These are phyloP conservation scores for Paraconiothyrium brasiliense DNA, from an alignment of 2,329 filamentous ascomycete species.

Conservation along the genomic window DNA sequence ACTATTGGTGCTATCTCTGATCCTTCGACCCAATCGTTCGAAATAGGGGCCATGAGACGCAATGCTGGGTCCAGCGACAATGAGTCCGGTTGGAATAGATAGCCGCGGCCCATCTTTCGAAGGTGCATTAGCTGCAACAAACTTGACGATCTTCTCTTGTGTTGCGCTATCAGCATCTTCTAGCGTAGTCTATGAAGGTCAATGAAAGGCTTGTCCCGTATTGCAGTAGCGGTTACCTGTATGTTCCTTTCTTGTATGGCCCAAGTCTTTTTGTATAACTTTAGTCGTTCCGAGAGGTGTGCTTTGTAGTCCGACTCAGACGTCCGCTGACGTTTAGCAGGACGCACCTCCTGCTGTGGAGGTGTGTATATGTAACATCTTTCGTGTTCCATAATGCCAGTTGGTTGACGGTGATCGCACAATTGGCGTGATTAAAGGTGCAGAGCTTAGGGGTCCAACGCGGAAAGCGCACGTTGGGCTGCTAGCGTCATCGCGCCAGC, in stretches of 20 bases:
- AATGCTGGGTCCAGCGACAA: constrained; percentile 81
- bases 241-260: constrained; percentile 69
- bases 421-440: constrained; percentile 3
- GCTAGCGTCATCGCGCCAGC: constrained; percentile 33
- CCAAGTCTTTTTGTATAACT: constrained; percentile 72
- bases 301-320: constrained; percentile 37
- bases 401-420: background rate
- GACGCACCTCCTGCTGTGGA: constrained; percentile 43
- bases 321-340: constrained; percentile 53
- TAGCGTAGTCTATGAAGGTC: constrained; percentile 45
- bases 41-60: constrained; percentile 80
- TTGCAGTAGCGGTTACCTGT: constrained; percentile 54
- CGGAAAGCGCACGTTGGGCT: constrained; percentile 9
- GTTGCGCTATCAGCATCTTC: constrained; percentile 52
- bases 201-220: constrained; percentile 14
- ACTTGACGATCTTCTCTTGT: constrained; percentile 49
- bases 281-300: constrained; percentile 60
- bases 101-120: constrained; percentile 40
- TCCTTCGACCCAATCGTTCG: constrained; percentile 66
- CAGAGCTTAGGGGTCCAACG: constrained; percentile 21
- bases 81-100: constrained; percentile 74
- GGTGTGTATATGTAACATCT: constrained; percentile 59
- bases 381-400: constrained; percentile 57
- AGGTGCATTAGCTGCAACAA: constrained; percentile 45
- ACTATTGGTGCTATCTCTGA: constrained; percentile 56